Percentiles rank a stretch among this genome's conserved stretches.
These are phyloP conservation scores for Saccharomycopsis selenospora DNA, from an alignment of 805 yeast species.

Conservation along the genomic window DNA sequence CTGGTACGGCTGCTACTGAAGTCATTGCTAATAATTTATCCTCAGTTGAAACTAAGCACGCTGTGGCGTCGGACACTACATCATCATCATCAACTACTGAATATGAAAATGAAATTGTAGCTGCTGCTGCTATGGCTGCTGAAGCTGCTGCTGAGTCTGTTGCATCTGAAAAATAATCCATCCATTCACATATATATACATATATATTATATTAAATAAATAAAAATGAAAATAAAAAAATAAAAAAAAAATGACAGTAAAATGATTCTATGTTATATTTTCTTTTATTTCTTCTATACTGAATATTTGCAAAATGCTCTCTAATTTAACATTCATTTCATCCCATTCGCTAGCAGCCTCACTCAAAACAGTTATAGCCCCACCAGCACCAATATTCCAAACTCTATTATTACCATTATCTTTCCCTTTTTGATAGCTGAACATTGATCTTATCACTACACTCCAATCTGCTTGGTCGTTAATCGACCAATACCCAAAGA, in stretches of 20 bases:
- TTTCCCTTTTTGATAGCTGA: slow-evolving; percentile 47
- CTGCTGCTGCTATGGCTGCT: background rate
- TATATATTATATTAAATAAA: too few species aligned
- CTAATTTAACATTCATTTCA: slow-evolving; percentile 77
- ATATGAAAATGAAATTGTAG: background rate
- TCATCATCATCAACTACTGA: too few species aligned
- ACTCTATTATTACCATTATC: slow-evolving; percentile 8
- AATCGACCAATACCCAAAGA: slow-evolving; percentile 90
- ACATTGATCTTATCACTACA: slow-evolving; percentile 82
- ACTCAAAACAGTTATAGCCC: slow-evolving; percentile 90
- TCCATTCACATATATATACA: too few species aligned
- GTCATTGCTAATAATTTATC: slow-evolving; percentile 7
- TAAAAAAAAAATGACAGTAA: too few species aligned
- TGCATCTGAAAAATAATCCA: too few species aligned
- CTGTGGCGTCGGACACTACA: too few species aligned
- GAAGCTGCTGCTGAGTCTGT: slow-evolving; percentile 3
- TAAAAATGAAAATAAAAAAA: too few species aligned
- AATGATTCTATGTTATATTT: too few species aligned
- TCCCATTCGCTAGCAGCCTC: slow-evolving; percentile 82
- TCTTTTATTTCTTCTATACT: too few species aligned
- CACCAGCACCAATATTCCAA: slow-evolving; percentile 97
- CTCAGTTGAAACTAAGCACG: too few species aligned
- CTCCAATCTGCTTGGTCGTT: slow-evolving; percentile 92
- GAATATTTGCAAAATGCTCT: slow-evolving; percentile 74
- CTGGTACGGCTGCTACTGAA: slow-evolving; percentile 1